Base-by-base conservation (phyloP, 1,284 basidiomycete species). In the Mycena citricolor region DNA sequence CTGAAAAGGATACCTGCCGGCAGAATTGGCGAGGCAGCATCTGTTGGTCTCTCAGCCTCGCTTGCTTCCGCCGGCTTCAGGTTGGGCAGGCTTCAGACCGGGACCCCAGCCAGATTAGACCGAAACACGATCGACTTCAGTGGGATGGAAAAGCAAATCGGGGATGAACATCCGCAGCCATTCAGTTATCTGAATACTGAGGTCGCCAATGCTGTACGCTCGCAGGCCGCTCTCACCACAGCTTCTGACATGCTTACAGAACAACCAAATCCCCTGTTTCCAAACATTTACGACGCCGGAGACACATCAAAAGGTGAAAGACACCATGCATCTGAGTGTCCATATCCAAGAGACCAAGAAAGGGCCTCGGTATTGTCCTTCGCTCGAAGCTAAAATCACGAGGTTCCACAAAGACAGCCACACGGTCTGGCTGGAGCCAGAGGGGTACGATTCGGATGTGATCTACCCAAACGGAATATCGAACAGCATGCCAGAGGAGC, bases 391-490 rank as follows among this genome's bases (percentile, higher is more conserved):
- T 13, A 95, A 95, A 60, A 80, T 94, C 7, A 70, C 81, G 23
- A 78, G 90, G 8, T 94, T 94, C 59, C 67, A 87, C 45, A 91
- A 89, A 61, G 63, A 70, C 2, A 68, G 68, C 11, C 92, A 95
- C 58, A 82, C 70, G 1, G 76, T 94, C 23, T 94, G 91, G 91
- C 71, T 95, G 4, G 92, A 95, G 58, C 92, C 91, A 0, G 92
- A 94, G 61, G 92, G 92, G 0, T 90, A 89, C 49, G 86, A 90
- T 51, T 90, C 89, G 5, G 85, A 88, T 43, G 61, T 94, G 4
- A 84, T 94, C 35, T 95, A 95, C 59, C 92, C 92, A 1, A 93
- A 93, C 49, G 92, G 92, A 0, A 71, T 94, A 8, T 94, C 91
- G 0, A 88, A 86, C 57, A 92, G 89, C 36, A 74, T 94, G 48